Evolutionary conservation across 176 grass and related monocot genomes (phyloP), one percentile per base, ranked within the genome.

Genomic region (Tillandsia fasciculata): DNA sequence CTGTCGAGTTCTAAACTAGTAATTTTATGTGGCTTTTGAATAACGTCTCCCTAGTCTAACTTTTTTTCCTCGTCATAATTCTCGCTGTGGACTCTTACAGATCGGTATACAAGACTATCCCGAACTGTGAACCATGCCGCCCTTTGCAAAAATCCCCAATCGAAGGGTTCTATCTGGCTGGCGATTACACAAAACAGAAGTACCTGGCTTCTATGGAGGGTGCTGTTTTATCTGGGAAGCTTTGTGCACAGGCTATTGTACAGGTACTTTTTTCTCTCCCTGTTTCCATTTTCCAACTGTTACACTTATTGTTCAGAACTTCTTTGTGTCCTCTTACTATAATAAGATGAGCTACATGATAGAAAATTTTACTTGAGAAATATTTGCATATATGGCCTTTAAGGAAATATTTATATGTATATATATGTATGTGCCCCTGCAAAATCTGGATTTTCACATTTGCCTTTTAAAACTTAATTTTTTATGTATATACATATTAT

Each of bases 131-230:
- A 58, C 87, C 90, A 64, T 99, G 82, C 77, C 84, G 90, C 23
- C 87, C 90, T 65, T 73, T 90, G 33, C 94, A 93, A 80, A 87
- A 84, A 77, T 99, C 94, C 49, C 94, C 87, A 2, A 81, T 99
- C 18, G 75, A 99, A 88, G 94, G 94, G 66, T 93, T 99, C 72
- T 90, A 99, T 63, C 73, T 99, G 15, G 77, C 84, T 14, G 94
- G 90, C 1, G 84, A 99, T 83, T 99, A 99, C 82, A 99, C 94
- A 63, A 99, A 99, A 63, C 94, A 99, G 66, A 99, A 90, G 82
- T 99, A 99, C 22, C 52, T 93, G 80, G 94, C 89, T 82, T 99
- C 94, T 53, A 99, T 99, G 89, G 94, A 93, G 64, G 90, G 94
- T 64, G 94, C 94, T 49, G 84, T 99, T 71, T 64, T 93, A 50